These are phyloP conservation scores for Mycena galopus DNA, from an alignment of 768 basidiomycete genomes.

Conservation along the genomic window DNA sequence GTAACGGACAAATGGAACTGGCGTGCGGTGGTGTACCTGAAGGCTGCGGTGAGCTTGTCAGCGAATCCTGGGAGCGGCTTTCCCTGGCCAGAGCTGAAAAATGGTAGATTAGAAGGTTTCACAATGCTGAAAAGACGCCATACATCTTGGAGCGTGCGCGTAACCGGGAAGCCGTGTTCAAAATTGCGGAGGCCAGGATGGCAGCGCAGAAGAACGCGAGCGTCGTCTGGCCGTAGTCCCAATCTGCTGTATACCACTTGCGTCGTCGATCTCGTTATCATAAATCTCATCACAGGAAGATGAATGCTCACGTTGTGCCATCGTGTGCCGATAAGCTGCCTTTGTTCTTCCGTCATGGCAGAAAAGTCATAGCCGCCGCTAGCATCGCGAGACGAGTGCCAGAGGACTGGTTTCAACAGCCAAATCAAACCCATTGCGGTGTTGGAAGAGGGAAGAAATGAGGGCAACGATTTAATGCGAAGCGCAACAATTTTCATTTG, in stretches of 20 bases:
- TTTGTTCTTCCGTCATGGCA: constrained; percentile 41
- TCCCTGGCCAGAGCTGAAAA: neutral
- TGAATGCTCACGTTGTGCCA: constrained; percentile 47
- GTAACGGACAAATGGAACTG: constrained; percentile 41
- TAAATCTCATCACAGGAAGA: neutral
- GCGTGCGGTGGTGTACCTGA: constrained; percentile 39
- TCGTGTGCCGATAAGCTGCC: constrained; percentile 35
- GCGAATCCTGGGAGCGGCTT: neutral
- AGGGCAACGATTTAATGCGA: no score
- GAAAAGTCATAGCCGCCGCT: constrained; percentile 39
- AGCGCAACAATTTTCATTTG: no score
- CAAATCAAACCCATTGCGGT: constrained; percentile 48
- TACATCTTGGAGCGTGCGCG: constrained; percentile 26
- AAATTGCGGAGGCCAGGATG: constrained; percentile 35
- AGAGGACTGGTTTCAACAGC: constrained; percentile 45
- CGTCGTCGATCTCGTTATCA: neutral
- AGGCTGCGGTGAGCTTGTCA: constrained; percentile 38
- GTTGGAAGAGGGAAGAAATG: no score
- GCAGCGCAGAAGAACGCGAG: constrained; percentile 47
- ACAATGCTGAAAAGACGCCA: neutral
- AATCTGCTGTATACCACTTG: constrained; percentile 39
- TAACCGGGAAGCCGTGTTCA: constrained; percentile 25
- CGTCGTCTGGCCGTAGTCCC: constrained; percentile 47
- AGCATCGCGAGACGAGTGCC: constrained; percentile 44
- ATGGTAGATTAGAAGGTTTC: neutral